These are phyloP conservation scores for Calocera viscosa DNA, from an alignment of 768 basidiomycete species.

Conservation along the genomic window DNA sequence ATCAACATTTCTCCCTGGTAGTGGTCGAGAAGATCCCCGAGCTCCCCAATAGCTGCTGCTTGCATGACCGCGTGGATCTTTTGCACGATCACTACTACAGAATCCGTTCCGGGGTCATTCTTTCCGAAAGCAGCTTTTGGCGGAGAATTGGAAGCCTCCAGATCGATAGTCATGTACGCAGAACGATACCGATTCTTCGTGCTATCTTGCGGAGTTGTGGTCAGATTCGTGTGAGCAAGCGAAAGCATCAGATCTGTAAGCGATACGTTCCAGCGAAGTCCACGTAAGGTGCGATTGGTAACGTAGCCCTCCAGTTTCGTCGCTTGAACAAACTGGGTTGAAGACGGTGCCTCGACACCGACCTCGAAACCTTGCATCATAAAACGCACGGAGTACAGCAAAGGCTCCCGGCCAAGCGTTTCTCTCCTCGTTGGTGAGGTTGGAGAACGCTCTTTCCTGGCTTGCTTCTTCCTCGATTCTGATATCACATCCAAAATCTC, in stretches of 20 bases:
- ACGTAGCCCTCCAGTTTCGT: constrained; percentile 56
- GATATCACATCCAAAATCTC: constrained; percentile 56
- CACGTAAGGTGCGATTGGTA: constrained; percentile 28
- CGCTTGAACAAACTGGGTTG: constrained; percentile 63
- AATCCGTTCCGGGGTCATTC: constrained; percentile 12
- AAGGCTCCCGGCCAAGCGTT: background rate
- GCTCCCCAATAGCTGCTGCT: constrained; percentile 78
- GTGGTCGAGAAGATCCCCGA: constrained; percentile 80
- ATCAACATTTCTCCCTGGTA: constrained; percentile 72
- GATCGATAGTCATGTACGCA: constrained; percentile 75
- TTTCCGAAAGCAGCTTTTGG: constrained; percentile 1
- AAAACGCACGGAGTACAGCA: constrained; percentile 14
- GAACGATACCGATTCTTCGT: constrained; percentile 54
- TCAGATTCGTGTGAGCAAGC: constrained; percentile 47
- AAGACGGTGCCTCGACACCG: constrained; percentile 60
- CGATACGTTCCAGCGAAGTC: constrained; percentile 51
- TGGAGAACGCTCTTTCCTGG: background rate
- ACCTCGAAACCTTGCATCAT: constrained; percentile 65
- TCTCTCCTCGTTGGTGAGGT: background rate
- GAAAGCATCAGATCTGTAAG: constrained; percentile 73
- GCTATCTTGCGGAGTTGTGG: constrained; percentile 27
- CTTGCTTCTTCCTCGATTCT: constrained; percentile 31
- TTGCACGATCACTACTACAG: constrained; percentile 42
- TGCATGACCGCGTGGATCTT: constrained; percentile 91
- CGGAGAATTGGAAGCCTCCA: constrained; percentile 31